Percentiles rank a stretch among this genome's conserved stretches.
These are phyloP conservation scores for Boletus subparvulus DNA, from an alignment of 768 basidiomycete species.

Conservation along the genomic window DNA sequence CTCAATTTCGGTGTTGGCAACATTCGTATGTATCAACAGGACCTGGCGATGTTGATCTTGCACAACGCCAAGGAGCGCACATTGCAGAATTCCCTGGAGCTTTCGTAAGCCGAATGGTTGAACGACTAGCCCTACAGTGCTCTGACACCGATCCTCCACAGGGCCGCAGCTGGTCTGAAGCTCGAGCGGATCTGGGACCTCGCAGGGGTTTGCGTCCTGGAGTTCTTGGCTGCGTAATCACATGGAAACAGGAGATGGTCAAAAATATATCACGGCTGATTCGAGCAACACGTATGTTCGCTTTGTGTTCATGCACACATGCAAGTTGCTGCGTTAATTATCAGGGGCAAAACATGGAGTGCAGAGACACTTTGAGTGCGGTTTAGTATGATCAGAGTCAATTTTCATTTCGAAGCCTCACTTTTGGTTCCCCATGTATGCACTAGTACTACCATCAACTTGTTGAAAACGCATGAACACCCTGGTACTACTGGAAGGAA, in stretches of 20 bases:
- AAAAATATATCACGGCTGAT: background rate
- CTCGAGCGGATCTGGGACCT: constrained; percentile 34
- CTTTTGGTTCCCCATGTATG: too few species aligned
- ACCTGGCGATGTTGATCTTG: constrained; percentile 30
- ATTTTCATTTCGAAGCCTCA: too few species aligned
- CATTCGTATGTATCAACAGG: constrained; percentile 30
- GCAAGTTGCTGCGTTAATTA: too few species aligned
- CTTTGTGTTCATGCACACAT: background rate
- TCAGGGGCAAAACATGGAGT: too few species aligned
- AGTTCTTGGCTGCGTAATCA: constrained; percentile 26
- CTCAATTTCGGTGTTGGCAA: constrained; percentile 35
- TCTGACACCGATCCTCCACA: constrained; percentile 10
- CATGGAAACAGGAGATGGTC: background rate
- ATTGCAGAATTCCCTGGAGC: constrained; percentile 25
- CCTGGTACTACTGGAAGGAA: too few species aligned
- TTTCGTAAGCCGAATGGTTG: constrained; percentile 27
- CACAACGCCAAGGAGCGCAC: constrained; percentile 37
- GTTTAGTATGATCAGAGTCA: too few species aligned
- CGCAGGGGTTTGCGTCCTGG: constrained; percentile 25
- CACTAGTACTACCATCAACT: too few species aligned
- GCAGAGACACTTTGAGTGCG: too few species aligned
- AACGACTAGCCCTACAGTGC: background rate
- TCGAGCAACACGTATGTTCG: background rate
- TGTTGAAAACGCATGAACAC: too few species aligned
- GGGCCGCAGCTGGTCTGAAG: constrained; percentile 25